These are phyloP conservation scores for Colletotrichum eremochloae DNA, from an alignment of 2,329 filamentous ascomycete genomes.

Conservation along the genomic window DNA sequence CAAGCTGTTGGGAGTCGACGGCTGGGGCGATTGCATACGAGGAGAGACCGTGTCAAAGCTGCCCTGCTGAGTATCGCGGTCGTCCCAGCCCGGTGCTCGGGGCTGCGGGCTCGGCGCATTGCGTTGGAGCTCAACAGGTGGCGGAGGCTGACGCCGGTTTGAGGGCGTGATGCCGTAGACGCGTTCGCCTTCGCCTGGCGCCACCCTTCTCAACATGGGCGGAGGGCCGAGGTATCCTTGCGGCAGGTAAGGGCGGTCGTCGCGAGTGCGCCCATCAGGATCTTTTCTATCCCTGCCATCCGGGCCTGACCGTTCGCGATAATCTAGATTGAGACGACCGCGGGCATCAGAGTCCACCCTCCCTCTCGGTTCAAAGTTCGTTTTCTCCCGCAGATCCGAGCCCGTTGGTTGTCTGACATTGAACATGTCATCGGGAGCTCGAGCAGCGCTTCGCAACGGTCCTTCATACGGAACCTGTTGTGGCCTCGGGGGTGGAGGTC, in stretches of 20 bases:
- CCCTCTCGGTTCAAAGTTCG: slow-evolving; percentile 5
- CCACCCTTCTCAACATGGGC: slow-evolving; percentile 12
- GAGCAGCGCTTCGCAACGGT: slow-evolving; percentile 21
- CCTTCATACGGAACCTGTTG: slow-evolving; percentile 32
- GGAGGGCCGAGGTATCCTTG: slow-evolving; percentile 37
- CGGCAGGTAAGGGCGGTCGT: slow-evolving; percentile 7
- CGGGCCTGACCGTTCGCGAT: neutral
- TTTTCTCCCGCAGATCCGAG: slow-evolving; percentile 13
- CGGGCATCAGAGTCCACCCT: slow-evolving; percentile 19
- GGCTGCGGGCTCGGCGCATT: slow-evolving; percentile 36
- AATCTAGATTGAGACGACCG: neutral
- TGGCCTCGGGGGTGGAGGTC: slow-evolving; percentile 22
- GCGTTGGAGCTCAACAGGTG: slow-evolving; percentile 32
- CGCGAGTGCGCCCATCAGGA: neutral
- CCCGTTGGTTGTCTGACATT: slow-evolving; percentile 17
- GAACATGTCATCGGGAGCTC: slow-evolving; percentile 9
- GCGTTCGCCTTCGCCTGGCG: slow-evolving; percentile 39
- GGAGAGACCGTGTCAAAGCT: slow-evolving; percentile 35
- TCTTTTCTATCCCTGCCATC: slow-evolving; percentile 7
- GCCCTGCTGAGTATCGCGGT: slow-evolving; percentile 31
- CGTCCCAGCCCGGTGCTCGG: slow-evolving; percentile 16
- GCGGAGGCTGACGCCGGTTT: slow-evolving; percentile 39
- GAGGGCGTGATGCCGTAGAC: slow-evolving; percentile 40
- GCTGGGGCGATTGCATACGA: slow-evolving; percentile 28
- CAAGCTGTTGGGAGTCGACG: slow-evolving; percentile 25